Evolutionary conservation across 352 stramenopile species (phyloP).

Genomic region (Halophytophthora batemanensis): DNA sequence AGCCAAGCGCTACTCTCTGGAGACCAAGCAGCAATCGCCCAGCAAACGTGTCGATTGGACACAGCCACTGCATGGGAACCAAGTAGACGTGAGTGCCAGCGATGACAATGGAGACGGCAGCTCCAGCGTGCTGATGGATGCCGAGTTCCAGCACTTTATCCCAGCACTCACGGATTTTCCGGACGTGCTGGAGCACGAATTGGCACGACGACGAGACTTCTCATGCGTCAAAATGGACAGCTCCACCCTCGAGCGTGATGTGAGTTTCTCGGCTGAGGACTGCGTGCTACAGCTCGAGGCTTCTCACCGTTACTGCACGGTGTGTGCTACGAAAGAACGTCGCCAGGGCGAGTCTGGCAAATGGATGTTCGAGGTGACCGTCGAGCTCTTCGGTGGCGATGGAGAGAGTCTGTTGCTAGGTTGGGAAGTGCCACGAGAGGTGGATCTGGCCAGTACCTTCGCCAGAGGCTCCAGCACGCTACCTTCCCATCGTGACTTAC

Average conservation of each 20-base stretch:
- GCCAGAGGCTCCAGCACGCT: background rate
- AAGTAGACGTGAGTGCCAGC: background rate
- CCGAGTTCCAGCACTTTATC: slow-evolving; percentile 34
- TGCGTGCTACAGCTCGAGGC: slow-evolving; percentile 66
- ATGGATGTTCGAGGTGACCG: slow-evolving; percentile 77
- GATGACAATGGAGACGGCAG: slow-evolving; percentile 1
- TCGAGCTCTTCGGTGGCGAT: slow-evolving; percentile 54
- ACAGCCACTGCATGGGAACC: slow-evolving; percentile 2
- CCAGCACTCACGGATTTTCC: slow-evolving; percentile 46
- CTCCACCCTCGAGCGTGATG: slow-evolving; percentile 38
- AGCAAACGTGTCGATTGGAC: background rate
- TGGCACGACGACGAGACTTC: slow-evolving; percentile 61
- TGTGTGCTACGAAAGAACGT: slow-evolving; percentile 66
- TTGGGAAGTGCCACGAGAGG: slow-evolving; percentile 60
- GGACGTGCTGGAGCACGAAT: slow-evolving; percentile 56
- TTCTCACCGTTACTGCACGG: slow-evolving; percentile 66
- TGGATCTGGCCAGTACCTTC: background rate
- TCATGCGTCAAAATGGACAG: slow-evolving; percentile 74
- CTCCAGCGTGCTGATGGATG: slow-evolving; percentile 13
- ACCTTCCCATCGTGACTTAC: background rate
- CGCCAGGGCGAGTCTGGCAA: slow-evolving; percentile 66
- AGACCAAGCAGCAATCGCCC: slow-evolving; percentile 1
- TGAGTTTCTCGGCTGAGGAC: slow-evolving; percentile 78
- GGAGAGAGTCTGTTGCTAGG: slow-evolving; percentile 74
- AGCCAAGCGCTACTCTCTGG: slow-evolving; percentile 22